Conservation (phyloP, 2,329 filamentous ascomycete species). For the Penicillium sp. region DNA sequence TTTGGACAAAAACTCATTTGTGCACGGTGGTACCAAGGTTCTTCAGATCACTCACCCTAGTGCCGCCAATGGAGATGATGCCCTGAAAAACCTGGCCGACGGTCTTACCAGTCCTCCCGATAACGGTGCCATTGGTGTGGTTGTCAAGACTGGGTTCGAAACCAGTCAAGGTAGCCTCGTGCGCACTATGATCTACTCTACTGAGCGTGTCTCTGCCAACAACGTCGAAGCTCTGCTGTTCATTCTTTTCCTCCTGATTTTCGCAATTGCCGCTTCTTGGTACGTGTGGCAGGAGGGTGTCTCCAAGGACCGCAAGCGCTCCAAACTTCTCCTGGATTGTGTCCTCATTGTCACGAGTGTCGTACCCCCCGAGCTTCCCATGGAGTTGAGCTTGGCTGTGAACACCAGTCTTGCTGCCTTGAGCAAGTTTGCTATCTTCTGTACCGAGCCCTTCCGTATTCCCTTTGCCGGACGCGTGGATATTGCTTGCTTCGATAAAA, state of each 20-base stretch:
- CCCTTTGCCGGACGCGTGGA: slow-evolving; percentile 94
- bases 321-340: slow-evolving; percentile 94
- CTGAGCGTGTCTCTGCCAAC: slow-evolving; percentile 97
- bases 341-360: slow-evolving; percentile 97
- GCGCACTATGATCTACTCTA: slow-evolving; percentile 99
- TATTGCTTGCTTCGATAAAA: slow-evolving; percentile 98
- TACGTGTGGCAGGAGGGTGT: slow-evolving; percentile 99
- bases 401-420: slow-evolving; percentile 95
- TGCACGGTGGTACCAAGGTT: slow-evolving; percentile 97
- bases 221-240: slow-evolving; percentile 95
- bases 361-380: slow-evolving; percentile 95
- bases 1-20: slow-evolving; percentile 92
- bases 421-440: slow-evolving; percentile 95
- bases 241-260: slow-evolving; percentile 93
- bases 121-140: slow-evolving; percentile 87
- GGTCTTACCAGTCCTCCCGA: slow-evolving; percentile 84
- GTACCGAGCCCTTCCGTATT: slow-evolving; percentile 97
- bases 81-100: slow-evolving; percentile 65
- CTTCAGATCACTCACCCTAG: slow-evolving; percentile 90
- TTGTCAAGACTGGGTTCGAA: slow-evolving; percentile 97
- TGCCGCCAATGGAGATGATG: slow-evolving; percentile 62
- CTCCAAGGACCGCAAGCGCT: slow-evolving; percentile 88
- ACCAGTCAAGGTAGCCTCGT: slow-evolving; percentile 97
- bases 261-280: slow-evolving; percentile 96
- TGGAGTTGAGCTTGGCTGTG: slow-evolving; percentile 96